These are phyloP conservation scores for Zoysia japonica DNA, from an alignment of 176 grass and related monocot species.

Conservation along the genomic window DNA sequence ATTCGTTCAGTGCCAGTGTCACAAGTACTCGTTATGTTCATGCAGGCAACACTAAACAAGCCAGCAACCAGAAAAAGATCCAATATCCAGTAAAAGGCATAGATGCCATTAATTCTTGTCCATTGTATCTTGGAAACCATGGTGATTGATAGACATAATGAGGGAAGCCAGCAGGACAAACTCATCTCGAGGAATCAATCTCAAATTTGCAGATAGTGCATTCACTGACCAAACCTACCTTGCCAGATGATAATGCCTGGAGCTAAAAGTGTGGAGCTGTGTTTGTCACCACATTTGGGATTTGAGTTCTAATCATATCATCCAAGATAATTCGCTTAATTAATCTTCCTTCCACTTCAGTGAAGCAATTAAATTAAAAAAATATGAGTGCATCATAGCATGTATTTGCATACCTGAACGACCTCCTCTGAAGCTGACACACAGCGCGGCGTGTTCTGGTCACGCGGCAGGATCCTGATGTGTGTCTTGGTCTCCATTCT, in stretches of 20 bases:
- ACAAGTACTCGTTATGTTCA: background rate
- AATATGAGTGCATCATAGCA: conserved; percentile 7
- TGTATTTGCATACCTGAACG: conserved; percentile 67
- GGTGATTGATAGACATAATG: background rate
- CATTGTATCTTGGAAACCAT: conserved; percentile 1
- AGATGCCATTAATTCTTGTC: background rate
- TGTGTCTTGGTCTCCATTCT: conserved; percentile 96
- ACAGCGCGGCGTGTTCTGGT: conserved; percentile 75
- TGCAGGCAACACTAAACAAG: conserved; percentile 3
- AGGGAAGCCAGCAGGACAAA: background rate
- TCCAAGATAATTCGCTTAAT: background rate
- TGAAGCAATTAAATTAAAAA: background rate
- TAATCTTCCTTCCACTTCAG: background rate
- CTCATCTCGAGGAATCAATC: background rate
- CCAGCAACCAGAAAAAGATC: background rate
- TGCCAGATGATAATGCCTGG: background rate
- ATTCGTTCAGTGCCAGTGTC: background rate
- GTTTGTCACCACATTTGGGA: background rate
- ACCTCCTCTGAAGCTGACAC: conserved; percentile 84
- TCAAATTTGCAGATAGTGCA: background rate
- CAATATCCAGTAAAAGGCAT: background rate
- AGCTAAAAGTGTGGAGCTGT: background rate
- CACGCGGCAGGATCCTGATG: conserved; percentile 89
- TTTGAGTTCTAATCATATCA: background rate
- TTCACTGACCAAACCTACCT: conserved; percentile 1